These are phyloP conservation scores for Schizophyllum amplum DNA, from an alignment of 1,284 basidiomycete species.

Conservation along the genomic window DNA sequence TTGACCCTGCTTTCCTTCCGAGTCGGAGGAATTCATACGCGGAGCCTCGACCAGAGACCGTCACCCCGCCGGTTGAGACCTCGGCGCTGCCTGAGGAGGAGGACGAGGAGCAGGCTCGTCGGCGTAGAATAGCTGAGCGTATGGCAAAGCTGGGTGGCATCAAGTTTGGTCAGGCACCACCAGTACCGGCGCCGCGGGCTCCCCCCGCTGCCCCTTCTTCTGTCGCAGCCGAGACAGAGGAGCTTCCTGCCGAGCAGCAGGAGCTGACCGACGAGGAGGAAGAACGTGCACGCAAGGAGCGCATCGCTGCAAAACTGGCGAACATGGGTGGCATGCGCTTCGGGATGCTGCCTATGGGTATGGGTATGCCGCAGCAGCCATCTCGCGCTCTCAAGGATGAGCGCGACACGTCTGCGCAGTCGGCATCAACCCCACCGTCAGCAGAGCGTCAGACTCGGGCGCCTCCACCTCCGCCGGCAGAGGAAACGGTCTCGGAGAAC, in stretches of 20 bases:
- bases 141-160: slow-evolving; percentile 76
- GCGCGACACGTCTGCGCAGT: slow-evolving; percentile 15
- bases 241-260: neutral
- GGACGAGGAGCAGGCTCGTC: slow-evolving; percentile 40
- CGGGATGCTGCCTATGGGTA: slow-evolving; percentile 59
- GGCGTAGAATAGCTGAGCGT: slow-evolving; percentile 65
- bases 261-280: slow-evolving; percentile 45
- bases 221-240: slow-evolving; percentile 24
- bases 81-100: slow-evolving; percentile 24
- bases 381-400: slow-evolving; percentile 22
- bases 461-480: slow-evolving; percentile 23
- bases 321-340: slow-evolving; percentile 72
- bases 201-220: slow-evolving; percentile 21
- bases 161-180: slow-evolving; percentile 53
- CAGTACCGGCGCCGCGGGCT: slow-evolving; percentile 27
- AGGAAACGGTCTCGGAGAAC: slow-evolving; percentile 35
- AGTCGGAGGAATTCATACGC: slow-evolving; percentile 27
- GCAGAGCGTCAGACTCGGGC: slow-evolving; percentile 23
- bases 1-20: slow-evolving; percentile 53
- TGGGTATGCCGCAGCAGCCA: slow-evolving; percentile 23
- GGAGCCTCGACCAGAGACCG: slow-evolving; percentile 2
- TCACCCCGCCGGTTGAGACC: slow-evolving; percentile 7
- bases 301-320: slow-evolving; percentile 62
- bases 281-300: slow-evolving; percentile 56
- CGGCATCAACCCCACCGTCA: slow-evolving; percentile 22